Evolutionary conservation across 1,139 yeast genomes (phyloP), one percentile per base, ranked within the genome.

Genomic region (Waltiozyma sp.): DNA sequence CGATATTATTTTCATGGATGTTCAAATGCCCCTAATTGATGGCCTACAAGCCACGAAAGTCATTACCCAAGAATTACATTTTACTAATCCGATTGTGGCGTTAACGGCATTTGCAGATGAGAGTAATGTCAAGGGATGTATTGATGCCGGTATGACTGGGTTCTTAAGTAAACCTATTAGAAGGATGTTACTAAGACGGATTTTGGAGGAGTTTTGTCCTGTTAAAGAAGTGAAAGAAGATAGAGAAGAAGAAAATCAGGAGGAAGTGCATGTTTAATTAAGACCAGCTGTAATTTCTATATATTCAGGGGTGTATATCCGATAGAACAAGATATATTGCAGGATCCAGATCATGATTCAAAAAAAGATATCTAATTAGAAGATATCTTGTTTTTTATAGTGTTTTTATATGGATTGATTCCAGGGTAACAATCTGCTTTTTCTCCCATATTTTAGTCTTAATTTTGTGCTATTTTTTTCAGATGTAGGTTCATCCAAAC

Each of bases 91-190:
- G 0, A 88, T 91, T 46, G 88, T 91, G 41, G 97, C 97, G 0
- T 68, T 91, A 47, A 91, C 97, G 0, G 97, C 96, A 2, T 87
- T 82, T 67, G 95, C 95, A 1, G 96, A 88, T 62, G 87, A 83
- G 51, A 80, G 86, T 43, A 88, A 86, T 52, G 83, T 79, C 41
- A 75, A 75, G 49, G 88, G 75, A 49, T 89, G 96, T 62, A 59
- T 80, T 46, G 80, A 73, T 33, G 77, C 82, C 24, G 96, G 96
- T 4, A 87, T 89, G 95, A 73, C 82, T 52, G 94, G 89, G 7
- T 85, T 89, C 58, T 70, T 91, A 47, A 73, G 94, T 5, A 89
- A 89, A 57, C 98, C 98, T 0, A 80, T 89, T 24, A 73, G 84
- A 59, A 70, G 95, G 57, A 68, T 75, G 14, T 76, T 80, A 50